A percentile compares a stretch with the other conserved stretches of the same genome.
Evolutionary conservation across 306 rosid genomes (phyloP).

Genomic region (Vigna mungo): DNA sequence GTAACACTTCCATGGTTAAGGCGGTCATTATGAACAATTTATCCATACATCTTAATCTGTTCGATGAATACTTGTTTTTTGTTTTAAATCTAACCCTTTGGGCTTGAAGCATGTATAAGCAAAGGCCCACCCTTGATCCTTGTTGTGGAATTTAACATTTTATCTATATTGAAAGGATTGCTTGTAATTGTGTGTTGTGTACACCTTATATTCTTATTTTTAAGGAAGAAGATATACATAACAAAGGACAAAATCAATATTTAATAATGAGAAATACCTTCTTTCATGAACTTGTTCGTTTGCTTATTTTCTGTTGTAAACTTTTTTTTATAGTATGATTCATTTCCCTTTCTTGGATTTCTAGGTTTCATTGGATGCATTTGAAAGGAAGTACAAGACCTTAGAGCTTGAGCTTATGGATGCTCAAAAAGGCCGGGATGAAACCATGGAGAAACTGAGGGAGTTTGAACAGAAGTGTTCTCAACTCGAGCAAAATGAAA

Average conservation of each 20-base stretch:
- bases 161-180: too few relatives aligned
- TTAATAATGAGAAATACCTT: too few relatives aligned
- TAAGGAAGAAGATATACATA: too few relatives aligned
- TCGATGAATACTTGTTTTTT: not conserved
- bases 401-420: constrained; percentile 67
- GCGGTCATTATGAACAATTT: not conserved
- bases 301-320: constrained; percentile 36
- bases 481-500: constrained; percentile 72
- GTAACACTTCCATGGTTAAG: not conserved
- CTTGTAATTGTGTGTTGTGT: too few relatives aligned
- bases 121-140: not conserved
- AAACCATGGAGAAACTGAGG: constrained; percentile 66
- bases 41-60: not conserved
- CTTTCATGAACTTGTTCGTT: not conserved
- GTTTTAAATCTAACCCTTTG: not conserved
- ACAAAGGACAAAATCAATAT: too few relatives aligned
- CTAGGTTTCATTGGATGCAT: constrained; percentile 74
- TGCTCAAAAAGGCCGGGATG: constrained; percentile 57
- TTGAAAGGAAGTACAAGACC: constrained; percentile 67
- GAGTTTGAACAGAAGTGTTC: constrained; percentile 76
- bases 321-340: constrained; percentile 30
- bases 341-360: constrained; percentile 36
- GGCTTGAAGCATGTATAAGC: not conserved
- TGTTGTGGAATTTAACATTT: not conserved
- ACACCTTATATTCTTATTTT: too few relatives aligned